Evolutionary conservation across 169 alveolate species (phyloP), one percentile per base, ranked within the genome.

Genomic region (Plasmodium blacklocki): DNA sequence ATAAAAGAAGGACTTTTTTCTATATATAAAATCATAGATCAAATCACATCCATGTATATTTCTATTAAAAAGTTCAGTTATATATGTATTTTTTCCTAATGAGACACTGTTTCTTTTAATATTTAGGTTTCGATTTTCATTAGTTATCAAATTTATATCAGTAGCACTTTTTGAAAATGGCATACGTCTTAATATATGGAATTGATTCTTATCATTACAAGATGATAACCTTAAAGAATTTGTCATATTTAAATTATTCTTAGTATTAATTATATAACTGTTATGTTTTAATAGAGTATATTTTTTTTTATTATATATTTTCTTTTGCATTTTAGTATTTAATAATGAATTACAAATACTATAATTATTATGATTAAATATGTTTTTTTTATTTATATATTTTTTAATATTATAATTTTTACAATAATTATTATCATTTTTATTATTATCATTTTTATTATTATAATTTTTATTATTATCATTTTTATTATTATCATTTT

Each of bases 1-100:
- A 59, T 78, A 78, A 21, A 50, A 58, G 45, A 78, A 78, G 19
- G 21, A 6, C 11, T 43, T 54, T 70, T 52, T 64, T 14, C 78
- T 63, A 47, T 78, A 78, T n/a, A 78, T 64, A 18, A 2, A 63
- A 66, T 78, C 89, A 26, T 78, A 78, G 7, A 78, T 8, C 9
- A 78, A 56, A 43, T 78, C 89, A 14, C 45, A 23, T 14, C 89
- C 89, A 45, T 66, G 12, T 47, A 78, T 78, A 45, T 78, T 52
- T 3, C 26, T 26, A 14, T 19, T 15, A 15, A 78, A 58, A 18
- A 12, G 15, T 5, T 64, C 56, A 45, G 50, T 58, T n/a, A 78
- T 5, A 6, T 78, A 54, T 6, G 14, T 62, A n/a, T 58, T 39
- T 64, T 32, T 76, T 39, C 4, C 39, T 2, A 18, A 18, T 67